Evolutionary conservation across 768 basidiomycete species (phyloP).

Genomic region (Suillus sp.): DNA sequence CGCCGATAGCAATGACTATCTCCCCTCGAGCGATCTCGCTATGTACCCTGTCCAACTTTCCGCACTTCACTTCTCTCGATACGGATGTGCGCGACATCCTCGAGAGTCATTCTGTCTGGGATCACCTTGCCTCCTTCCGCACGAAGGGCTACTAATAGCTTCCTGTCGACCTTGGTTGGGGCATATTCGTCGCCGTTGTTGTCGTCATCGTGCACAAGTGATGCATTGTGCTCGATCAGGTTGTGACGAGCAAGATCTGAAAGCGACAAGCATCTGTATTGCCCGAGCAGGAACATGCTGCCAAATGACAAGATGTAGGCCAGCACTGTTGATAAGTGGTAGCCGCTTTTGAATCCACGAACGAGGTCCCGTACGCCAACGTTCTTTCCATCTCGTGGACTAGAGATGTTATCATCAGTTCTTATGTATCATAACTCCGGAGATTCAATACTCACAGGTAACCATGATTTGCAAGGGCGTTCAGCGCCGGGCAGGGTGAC

Average conservation of each 20-base stretch:
- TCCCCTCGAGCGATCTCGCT: conserved; percentile 68
- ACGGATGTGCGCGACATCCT: conserved; percentile 50
- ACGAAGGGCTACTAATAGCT: conserved; percentile 42
- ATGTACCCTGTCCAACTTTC: conserved; percentile 46
- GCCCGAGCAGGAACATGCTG: conserved; percentile 45
- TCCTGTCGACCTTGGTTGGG: conserved; percentile 39
- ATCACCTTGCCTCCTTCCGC: conserved; percentile 33
- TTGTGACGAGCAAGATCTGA: conserved; percentile 50
- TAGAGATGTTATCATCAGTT: conserved; percentile 25
- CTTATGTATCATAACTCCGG: background rate
- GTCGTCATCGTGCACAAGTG: conserved; percentile 53
- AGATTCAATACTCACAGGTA: conserved; percentile 55
- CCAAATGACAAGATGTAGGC: conserved; percentile 51
- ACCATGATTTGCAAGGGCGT: conserved; percentile 74
- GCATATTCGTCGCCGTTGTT: conserved; percentile 47
- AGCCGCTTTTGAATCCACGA: conserved; percentile 49
- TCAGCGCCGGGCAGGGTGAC: conserved; percentile 74
- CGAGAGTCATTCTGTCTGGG: conserved; percentile 32
- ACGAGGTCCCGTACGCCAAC: conserved; percentile 44
- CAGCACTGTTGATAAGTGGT: conserved; percentile 50
- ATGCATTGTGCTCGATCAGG: conserved; percentile 60
- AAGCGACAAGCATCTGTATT: conserved; percentile 37
- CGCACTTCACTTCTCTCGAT: conserved; percentile 49
- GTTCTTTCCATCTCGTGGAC: conserved; percentile 54
- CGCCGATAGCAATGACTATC: conserved; percentile 63